A percentile compares a stretch with the other conserved stretches of the same genome.
These are phyloP conservation scores for Wallacemonas sp. DNA, from an alignment of 208 protist species.

Conservation along the genomic window DNA sequence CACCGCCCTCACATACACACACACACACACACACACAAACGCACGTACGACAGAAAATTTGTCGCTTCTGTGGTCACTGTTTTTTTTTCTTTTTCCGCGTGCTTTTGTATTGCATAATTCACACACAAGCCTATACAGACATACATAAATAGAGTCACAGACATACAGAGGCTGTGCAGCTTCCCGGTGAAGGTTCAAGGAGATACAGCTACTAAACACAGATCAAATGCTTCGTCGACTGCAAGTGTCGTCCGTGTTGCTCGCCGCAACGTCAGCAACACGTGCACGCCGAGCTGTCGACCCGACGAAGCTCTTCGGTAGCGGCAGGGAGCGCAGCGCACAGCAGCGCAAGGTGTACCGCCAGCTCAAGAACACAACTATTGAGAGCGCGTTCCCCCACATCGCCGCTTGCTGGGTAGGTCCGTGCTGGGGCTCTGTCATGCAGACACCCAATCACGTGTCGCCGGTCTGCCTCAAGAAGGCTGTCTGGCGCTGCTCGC, in stretches of 20 bases:
- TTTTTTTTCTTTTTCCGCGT: background rate
- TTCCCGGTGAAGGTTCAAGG: background rate
- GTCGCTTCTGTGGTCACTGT: background rate
- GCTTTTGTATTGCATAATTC: background rate
- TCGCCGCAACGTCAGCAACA: background rate
- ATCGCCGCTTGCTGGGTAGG: slow-evolving; percentile 87
- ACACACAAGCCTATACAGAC: background rate
- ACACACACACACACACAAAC: background rate
- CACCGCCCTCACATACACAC: slow-evolving; percentile 5
- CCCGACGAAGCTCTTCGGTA: slow-evolving; percentile 59
- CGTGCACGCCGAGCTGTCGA: slow-evolving; percentile 13
- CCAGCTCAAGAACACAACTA: slow-evolving; percentile 59
- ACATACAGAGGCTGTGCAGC: background rate
- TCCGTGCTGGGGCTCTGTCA: slow-evolving; percentile 83
- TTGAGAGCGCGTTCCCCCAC: slow-evolving; percentile 78
- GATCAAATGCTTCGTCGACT: slow-evolving; percentile 34
- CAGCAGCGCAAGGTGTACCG: slow-evolving; percentile 55
- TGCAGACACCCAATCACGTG: slow-evolving; percentile 76
- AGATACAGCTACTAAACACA: background rate
- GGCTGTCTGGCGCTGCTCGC: slow-evolving; percentile 83
- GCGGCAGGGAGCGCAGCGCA: slow-evolving; percentile 32
- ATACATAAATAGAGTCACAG: slow-evolving; percentile 1
- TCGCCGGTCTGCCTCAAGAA: slow-evolving; percentile 60
- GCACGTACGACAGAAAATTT: background rate
- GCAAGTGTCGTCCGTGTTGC: background rate